A percentile compares a stretch with the other conserved stretches of the same genome.
Conservation (phyloP, 495 filamentous ascomycete species). For the Patellaria atrata region DNA sequence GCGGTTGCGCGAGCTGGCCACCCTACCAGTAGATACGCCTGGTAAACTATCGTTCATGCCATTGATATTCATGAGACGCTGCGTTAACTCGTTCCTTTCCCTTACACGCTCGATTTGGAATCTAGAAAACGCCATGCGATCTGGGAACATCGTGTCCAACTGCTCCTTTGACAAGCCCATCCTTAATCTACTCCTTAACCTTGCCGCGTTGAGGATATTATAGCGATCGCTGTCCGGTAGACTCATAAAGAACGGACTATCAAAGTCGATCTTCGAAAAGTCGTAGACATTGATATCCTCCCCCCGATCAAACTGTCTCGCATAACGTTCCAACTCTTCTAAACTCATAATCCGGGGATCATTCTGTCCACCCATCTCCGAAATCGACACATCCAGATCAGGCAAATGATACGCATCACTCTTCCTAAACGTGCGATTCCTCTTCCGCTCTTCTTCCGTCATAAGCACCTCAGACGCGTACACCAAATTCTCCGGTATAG, state of each 20-base stretch:
- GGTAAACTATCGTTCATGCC: constrained; percentile 67
- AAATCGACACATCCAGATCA: constrained; percentile 57
- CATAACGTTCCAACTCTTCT: constrained; percentile 86
- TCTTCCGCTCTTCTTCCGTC: constrained; percentile 58
- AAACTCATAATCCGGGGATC: constrained; percentile 91
- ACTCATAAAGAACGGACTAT: constrained; percentile 81
- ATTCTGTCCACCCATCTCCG: constrained; percentile 75
- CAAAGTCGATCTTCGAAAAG: constrained; percentile 96
- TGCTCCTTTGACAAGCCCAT: constrained; percentile 98
- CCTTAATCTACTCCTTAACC: constrained; percentile 68
- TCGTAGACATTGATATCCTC: constrained; percentile 98
- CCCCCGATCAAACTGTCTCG: constrained; percentile 75
- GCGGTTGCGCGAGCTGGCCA: constrained; percentile 78
- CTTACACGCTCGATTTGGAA: constrained; percentile 92
- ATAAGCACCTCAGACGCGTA: constrained; percentile 83
- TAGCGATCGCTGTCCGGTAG: constrained; percentile 84
- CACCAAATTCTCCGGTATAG: constrained; percentile 56
- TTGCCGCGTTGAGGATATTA: constrained; percentile 89
- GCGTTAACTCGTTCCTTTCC: constrained; percentile 89
- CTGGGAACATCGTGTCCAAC: constrained; percentile 86
- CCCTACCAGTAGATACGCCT: constrained; percentile 45
- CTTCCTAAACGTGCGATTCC: constrained; percentile 67
- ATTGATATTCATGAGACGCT: constrained; percentile 86
- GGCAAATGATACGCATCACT: constrained; percentile 91
- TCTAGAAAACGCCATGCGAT: constrained; percentile 90